phyloP scores from a whole-genome alignment of 2,329 filamentous ascomycete species.

The Arthroderma sp. region DNA sequence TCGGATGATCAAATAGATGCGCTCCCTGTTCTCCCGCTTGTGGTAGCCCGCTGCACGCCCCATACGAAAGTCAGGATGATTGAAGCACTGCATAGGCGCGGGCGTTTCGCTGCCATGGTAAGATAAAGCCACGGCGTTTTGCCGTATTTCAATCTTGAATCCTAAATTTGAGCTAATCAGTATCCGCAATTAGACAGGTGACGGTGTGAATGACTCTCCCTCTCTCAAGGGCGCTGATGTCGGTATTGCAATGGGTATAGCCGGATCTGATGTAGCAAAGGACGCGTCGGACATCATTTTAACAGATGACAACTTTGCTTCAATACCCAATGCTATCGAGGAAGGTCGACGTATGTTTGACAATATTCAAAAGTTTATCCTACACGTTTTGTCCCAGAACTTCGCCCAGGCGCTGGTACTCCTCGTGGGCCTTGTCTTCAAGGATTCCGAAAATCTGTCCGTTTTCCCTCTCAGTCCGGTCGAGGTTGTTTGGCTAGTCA shows the following conservation, averaged over 20 bases:
- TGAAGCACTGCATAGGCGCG: slow-evolving; percentile 43
- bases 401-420: slow-evolving; percentile 72
- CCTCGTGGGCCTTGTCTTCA: slow-evolving; percentile 68
- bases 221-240: slow-evolving; percentile 71
- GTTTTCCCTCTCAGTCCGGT: slow-evolving; percentile 78
- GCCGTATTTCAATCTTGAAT: background rate
- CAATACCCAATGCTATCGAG: slow-evolving; percentile 68
- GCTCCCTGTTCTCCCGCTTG: slow-evolving; percentile 41
- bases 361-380: slow-evolving; percentile 78
- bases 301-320: slow-evolving; percentile 48
- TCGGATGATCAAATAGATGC: slow-evolving; percentile 57
- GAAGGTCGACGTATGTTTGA: slow-evolving; percentile 78
- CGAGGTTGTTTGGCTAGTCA: slow-evolving; percentile 86
- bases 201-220: slow-evolving; percentile 77
- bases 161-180: background rate
- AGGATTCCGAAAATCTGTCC: slow-evolving; percentile 55
- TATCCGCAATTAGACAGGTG: slow-evolving; percentile 44
- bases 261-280: slow-evolving; percentile 75
- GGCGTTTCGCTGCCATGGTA: slow-evolving; percentile 63
- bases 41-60: slow-evolving; percentile 46
- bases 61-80: slow-evolving; percentile 76
- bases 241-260: slow-evolving; percentile 72
- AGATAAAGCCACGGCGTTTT: background rate
- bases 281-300: slow-evolving; percentile 42
- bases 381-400: slow-evolving; percentile 67